Evolutionary conservation across 352 stramenopile species (phyloP), one percentile per base, ranked within the genome.

Genomic region (Pythium inflatum): DNA sequence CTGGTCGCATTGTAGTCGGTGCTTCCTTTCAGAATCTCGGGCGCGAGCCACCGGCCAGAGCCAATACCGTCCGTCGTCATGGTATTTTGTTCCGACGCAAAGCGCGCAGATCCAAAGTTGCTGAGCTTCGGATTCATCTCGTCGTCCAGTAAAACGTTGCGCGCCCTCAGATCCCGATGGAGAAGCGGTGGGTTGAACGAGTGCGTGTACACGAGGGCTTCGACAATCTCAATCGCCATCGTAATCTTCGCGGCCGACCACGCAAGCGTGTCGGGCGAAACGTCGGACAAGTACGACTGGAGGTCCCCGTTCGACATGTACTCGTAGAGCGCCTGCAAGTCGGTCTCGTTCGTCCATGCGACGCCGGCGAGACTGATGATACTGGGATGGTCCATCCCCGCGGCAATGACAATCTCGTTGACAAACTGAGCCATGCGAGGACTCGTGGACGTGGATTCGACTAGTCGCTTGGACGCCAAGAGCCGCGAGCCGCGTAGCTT

Each of bases 361-460:
- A 92, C 83, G 8, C 90, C 90, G n/a, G 94, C 70, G 43, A 97
- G 90, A 22, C 82, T 71, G 18, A 96, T 69, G 24, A 97, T 93
- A 58, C 92, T 92, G 8, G 85, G 82, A 43, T 97, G 88, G 13
- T 78, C 74, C 18, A 95, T 54, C 0, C 74, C 73, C 2, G 71
- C 81, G 24, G 94, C 70, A 51, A 92, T 81, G 36, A 80, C 79
- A 51, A 96, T 89, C 31, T 94, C 87, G 14, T 79, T 75, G 14
- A 92, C 59, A 62, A 96, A 95, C 25, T n/a, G n/a, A n/a, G n/a
- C n/a, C n/a, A n/a, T n/a, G n/a, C n/a, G n/a, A n/a, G n/a, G n/a
- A 8, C 53, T 75, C 5, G 71, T 79, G 1, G 70, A 60, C 24
- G 83, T 64, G 22, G 73, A 76, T 31, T 74, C 70, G 61, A 83